Percentiles rank a stretch among this genome's conserved stretches.
Conservation (phyloP, 768 basidiomycete genomes). For the Mycena venus region DNA sequence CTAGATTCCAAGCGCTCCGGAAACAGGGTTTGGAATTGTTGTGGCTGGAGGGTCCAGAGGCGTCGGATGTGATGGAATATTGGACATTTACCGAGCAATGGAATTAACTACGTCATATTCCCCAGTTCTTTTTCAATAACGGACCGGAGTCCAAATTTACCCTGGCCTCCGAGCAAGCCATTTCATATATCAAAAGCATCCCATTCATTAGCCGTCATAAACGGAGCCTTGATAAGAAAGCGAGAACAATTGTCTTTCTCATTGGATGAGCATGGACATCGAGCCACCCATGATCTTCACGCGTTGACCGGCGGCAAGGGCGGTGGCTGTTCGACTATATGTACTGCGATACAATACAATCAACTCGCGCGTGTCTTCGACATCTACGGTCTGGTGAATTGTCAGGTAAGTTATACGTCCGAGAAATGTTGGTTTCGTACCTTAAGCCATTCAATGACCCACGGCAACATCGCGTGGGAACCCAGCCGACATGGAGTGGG, state of each 20-base stretch:
- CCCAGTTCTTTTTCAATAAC: too few relatives aligned
- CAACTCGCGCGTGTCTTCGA: conserved; percentile 3
- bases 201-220: too few relatives aligned
- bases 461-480: not conserved
- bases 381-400: conserved; percentile 1
- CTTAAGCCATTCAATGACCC: not conserved
- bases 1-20: not conserved
- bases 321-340: not conserved
- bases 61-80: not conserved
- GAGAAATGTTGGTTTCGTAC: not conserved
- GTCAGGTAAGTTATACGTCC: too few relatives aligned
- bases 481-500: not conserved
- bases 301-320: not conserved
- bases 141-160: too few relatives aligned
- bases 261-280: not conserved
- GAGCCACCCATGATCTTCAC: not conserved
- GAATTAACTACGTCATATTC: too few relatives aligned
- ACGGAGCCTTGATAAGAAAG: not conserved
- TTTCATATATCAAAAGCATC: too few relatives aligned
- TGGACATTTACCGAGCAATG: not conserved
- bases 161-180: too few relatives aligned
- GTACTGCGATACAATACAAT: not conserved
- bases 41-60: not conserved
- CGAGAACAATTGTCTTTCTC: not conserved
- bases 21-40: not conserved